Base-by-base conservation (phyloP, 352 stramenopile species). In the Pythium aristosporum region DNA sequence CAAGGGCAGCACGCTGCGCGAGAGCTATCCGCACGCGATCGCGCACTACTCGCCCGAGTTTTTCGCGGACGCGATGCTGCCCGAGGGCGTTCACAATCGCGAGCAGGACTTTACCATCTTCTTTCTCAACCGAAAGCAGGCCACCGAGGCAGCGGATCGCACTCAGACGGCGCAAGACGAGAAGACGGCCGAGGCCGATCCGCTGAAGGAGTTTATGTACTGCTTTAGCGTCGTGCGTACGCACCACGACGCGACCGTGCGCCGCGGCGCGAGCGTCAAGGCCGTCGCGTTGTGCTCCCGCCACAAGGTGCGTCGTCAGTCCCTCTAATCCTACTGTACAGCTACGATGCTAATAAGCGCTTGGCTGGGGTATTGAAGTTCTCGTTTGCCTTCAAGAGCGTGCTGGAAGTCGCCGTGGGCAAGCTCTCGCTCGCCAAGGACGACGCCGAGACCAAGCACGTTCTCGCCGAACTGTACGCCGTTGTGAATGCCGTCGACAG, bases 11-110 rank as follows among this genome's bases (percentile, higher is more conserved):
- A 96, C 86, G 32, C 65, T 96, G 59, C 82, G 87, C 41, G 72
- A 77, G 55, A 92, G 80, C 63, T 94, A 79, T 49, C 87, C 87
- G 8, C 41, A 25, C 1, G 66, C 73, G 13, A 80, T 92, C 41
- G 55, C 77, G 34, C 79, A 92, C 72, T 94, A 94, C 72, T 90
- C 85, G 57, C 76, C 85, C 68, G 87, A 96, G 74, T 96, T 95
- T 67, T 96, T 96, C 60, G 87, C 87, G 25, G 87, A 96, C 60
- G 84, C 89, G 34, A 96, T 96, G 87, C 66, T 96, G 28, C 87
- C 87, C 21, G 87, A 96, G 53, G 87, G 87, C 50, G 85, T 93
- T 62, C 87, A 96, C 79, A 96, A 96, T 69, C 87, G 87, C 49
- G 60, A 92, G 34, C 69, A 93, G 46, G 87, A 96, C 73, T 87